Evolutionary conservation across 768 basidiomycete species (phyloP).

Genomic region (Rhodotorula babjevae): DNA sequence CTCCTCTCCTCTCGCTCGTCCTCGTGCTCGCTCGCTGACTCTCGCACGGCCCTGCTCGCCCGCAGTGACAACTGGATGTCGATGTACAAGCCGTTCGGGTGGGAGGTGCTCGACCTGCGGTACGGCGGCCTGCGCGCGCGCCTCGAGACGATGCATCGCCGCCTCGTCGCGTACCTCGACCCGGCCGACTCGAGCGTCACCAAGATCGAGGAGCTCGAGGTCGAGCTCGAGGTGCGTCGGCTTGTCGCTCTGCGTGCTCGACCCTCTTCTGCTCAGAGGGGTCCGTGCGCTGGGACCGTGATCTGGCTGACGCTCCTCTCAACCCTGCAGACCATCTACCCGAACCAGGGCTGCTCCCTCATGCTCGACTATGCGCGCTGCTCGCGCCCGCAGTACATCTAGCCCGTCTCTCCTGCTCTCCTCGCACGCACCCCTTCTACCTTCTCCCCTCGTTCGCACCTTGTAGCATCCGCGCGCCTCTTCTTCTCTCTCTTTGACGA

Average conservation of each 20-base stretch:
- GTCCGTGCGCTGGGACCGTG: too few relatives aligned
- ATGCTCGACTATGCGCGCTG: conserved; percentile 6
- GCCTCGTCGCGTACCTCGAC: conserved; percentile 25
- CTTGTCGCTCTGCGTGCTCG: too few relatives aligned
- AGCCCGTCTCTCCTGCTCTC: too few relatives aligned
- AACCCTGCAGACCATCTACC: not conserved
- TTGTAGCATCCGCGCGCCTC: too few relatives aligned
- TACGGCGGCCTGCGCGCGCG: conserved; percentile 38
- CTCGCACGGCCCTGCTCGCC: too few relatives aligned
- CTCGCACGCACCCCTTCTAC: too few relatives aligned
- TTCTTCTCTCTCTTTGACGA: too few relatives aligned
- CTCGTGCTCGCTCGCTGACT: not conserved
- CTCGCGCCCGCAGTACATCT: not conserved
- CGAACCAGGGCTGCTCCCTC: not conserved
- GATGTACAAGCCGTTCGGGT: conserved; percentile 34
- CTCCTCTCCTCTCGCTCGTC: too few relatives aligned
- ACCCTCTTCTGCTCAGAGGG: not conserved
- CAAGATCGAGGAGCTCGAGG: conserved; percentile 23
- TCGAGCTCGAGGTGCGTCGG: conserved; percentile 30
- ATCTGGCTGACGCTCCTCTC: not conserved
- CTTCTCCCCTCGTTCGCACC: too few relatives aligned
- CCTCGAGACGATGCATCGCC: conserved; percentile 41
- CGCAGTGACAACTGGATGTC: conserved; percentile 37
- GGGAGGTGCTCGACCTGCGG: conserved; percentile 37
- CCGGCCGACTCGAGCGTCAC: not conserved